These are phyloP conservation scores for Verticillium albo-atrum DNA, from an alignment of 2,329 filamentous ascomycete species.

Conservation along the genomic window DNA sequence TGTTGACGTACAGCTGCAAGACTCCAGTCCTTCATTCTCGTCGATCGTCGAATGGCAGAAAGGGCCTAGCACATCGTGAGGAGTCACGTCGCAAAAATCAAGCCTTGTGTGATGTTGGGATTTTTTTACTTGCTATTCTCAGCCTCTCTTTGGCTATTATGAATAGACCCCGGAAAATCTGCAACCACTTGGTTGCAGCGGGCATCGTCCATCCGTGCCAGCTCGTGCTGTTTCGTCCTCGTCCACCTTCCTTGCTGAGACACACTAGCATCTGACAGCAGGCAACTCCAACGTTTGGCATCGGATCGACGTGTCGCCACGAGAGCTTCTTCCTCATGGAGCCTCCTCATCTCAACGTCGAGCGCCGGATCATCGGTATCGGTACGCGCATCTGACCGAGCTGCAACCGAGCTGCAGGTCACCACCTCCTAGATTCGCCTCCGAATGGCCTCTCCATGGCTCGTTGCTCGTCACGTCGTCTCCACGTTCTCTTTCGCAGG, in stretches of 20 bases:
- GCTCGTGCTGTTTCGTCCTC: background rate
- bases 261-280: constrained; percentile 11
- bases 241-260: constrained; percentile 5
- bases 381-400: background rate
- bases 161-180: background rate
- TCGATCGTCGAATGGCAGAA: no score
- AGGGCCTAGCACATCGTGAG: no score
- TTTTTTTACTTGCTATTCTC: background rate
- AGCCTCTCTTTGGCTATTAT: background rate
- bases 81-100: background rate
- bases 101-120: background rate
- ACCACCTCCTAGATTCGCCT: background rate
- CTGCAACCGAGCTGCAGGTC: background rate
- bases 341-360: background rate
- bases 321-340: background rate
- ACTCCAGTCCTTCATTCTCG: no score
- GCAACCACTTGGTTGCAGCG: background rate
- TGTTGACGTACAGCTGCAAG: no score
- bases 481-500: constrained; percentile 27
- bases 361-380: background rate
- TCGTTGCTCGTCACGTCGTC: background rate
- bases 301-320: background rate
- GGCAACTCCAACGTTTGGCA: background rate
- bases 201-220: background rate
- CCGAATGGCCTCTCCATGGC: background rate